Base-by-base conservation (phyloP, 768 basidiomycete genomes). In the Pleurotus cornucopiae region DNA sequence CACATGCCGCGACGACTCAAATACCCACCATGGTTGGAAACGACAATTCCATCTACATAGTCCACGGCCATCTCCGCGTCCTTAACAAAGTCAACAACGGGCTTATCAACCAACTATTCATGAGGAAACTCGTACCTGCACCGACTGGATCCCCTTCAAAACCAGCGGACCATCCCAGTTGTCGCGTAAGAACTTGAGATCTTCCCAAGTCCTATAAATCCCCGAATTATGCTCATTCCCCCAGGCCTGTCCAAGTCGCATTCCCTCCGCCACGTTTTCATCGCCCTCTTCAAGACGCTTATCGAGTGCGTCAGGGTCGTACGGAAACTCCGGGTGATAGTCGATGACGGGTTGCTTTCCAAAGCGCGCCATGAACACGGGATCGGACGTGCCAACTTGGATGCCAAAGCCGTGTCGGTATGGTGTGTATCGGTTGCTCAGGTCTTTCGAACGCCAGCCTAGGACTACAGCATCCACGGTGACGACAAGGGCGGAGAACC, bases 111-210 rank as follows among this genome's bases (percentile, higher is more conserved):
- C 38, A 37, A 16, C 48, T 51, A 6, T 16, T 25, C 39, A 37
- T 21, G 21, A 54, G 38, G 30, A 5, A 14, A 26, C 20, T 18
- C n/a, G 37, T 7, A 20, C 70, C 77, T 55, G 61, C 86, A 80
- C 79, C 46, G 72, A 73, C 64, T 90, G 85, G 53, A 93, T 88
- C 3, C 89, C 89, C 65, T 92, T 92, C 45, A 91, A 70, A 16
- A 91, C 69, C 55, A 92, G 68, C 0, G 86, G 86, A 0, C 89
- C 88, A n/a, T 89, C 81, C 90, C 89, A 91, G 54, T 86, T 81
- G 20, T 85, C 76, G 62, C 80, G 75, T 59, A 91, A 65, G 60
- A 89, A 81, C 60, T 74, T 75, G 55, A 91, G 64, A 51, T 91
- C 82, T 48, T 89, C 80, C 89, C 90, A 91, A 12, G 77, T 70